Percentiles rank a stretch among this genome's conserved stretches.
These are phyloP conservation scores for Cynanchum wilfordii DNA, from an alignment of 257 asterid species.

Conservation along the genomic window DNA sequence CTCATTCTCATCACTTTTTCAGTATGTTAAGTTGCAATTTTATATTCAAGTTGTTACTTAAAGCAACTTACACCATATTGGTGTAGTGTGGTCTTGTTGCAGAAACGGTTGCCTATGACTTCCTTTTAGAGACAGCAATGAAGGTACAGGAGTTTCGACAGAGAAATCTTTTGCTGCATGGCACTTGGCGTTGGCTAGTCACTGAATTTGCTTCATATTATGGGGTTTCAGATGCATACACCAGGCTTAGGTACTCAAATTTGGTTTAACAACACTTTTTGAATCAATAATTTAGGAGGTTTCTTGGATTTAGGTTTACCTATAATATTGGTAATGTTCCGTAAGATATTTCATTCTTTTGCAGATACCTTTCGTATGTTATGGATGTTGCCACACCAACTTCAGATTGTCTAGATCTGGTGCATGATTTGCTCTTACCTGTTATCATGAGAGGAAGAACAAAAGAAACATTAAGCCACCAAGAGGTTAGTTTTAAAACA, in stretches of 20 bases:
- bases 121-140: slow-evolving; percentile 88
- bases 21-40: background rate
- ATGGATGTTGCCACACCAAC: slow-evolving; percentile 99
- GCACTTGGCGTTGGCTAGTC: slow-evolving; percentile 87
- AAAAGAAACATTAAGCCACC: slow-evolving; percentile 70
- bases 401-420: slow-evolving; percentile 76
- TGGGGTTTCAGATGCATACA: slow-evolving; percentile 93
- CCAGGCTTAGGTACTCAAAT: slow-evolving; percentile 59
- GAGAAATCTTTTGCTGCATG: slow-evolving; percentile 64
- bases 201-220: slow-evolving; percentile 75
- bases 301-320: background rate
- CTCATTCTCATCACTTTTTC: background rate
- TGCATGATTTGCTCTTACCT: slow-evolving; percentile 74
- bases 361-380: slow-evolving; percentile 82
- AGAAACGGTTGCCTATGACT: slow-evolving; percentile 89
- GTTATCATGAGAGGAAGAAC: slow-evolving; percentile 61
- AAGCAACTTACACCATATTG: slow-evolving; percentile 10
- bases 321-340: background rate
- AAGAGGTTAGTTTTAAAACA: too few species aligned
- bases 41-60: too few species aligned
- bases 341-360: slow-evolving; percentile 1
- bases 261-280: slow-evolving; percentile 5
- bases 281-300: background rate
- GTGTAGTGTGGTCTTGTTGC: slow-evolving; percentile 74
- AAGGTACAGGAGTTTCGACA: slow-evolving; percentile 76